A percentile compares a stretch with the other conserved stretches of the same genome.
phyloP scores from a whole-genome alignment of 495 filamentous ascomycete genomes.

The Lepraria neglecta region DNA sequence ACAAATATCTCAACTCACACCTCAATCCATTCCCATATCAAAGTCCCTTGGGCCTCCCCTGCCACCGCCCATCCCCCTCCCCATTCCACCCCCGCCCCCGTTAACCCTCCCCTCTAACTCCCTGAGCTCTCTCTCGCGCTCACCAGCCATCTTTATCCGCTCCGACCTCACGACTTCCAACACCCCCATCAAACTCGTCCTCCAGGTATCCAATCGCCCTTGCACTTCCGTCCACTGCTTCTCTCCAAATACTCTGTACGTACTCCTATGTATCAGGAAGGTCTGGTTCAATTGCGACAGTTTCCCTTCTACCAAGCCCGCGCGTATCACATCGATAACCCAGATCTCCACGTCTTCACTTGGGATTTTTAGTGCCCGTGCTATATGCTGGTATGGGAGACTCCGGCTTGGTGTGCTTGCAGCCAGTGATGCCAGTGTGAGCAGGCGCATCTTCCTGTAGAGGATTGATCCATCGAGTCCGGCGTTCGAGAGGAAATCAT shows the following conservation, averaged over 20 bases:
- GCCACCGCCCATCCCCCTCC: slow-evolving; percentile 21
- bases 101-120: slow-evolving; percentile 28
- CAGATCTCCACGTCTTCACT: slow-evolving; percentile 86
- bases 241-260: slow-evolving; percentile 92
- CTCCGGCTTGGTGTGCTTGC: slow-evolving; percentile 74
- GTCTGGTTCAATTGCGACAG: slow-evolving; percentile 83
- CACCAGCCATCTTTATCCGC: slow-evolving; percentile 57
- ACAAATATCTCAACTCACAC: background rate
- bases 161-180: slow-evolving; percentile 67
- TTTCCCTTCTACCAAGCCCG: slow-evolving; percentile 89
- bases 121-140: slow-evolving; percentile 31
- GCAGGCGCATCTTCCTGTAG: slow-evolving; percentile 84
- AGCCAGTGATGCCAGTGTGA: slow-evolving; percentile 85
- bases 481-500: slow-evolving; percentile 69
- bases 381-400: slow-evolving; percentile 77
- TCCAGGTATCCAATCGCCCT: slow-evolving; percentile 82
- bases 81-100: slow-evolving; percentile 17
- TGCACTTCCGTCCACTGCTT: slow-evolving; percentile 97
- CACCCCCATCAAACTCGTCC: slow-evolving; percentile 66
- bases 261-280: slow-evolving; percentile 89
- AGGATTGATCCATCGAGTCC: slow-evolving; percentile 57
- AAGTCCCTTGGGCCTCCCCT: slow-evolving; percentile 25
- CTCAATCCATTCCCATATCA: slow-evolving; percentile 25
- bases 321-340: slow-evolving; percentile 96
- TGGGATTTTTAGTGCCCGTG: slow-evolving; percentile 73